Base-by-base conservation (phyloP, 164 flowering plant species). In the Berberis vulgaris region DNA sequence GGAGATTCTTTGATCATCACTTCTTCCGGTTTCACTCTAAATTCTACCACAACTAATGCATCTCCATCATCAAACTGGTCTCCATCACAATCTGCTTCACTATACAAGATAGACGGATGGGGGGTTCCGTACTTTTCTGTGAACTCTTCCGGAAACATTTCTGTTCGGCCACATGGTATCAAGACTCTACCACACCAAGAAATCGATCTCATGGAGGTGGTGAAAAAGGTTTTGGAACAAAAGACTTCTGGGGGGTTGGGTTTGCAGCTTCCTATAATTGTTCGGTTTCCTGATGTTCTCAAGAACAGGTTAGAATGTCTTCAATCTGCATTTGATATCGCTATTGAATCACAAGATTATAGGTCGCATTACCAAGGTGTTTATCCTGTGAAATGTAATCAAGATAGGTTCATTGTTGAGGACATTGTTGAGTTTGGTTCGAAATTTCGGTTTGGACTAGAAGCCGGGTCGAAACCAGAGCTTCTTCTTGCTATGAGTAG, bases 401-500 rank as follows among this genome's bases (percentile, higher is more conserved):
- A 95, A 77, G 97, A 95, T 66, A 71, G 89, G 66, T 95, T 80
- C 57, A 79, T 95, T 39, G 97, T 95, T 6, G 99, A 95, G 54
- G 99, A 95, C 65, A 83, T 95, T 3, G 99, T 95, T 6, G 74
- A 69, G 61, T 95, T 89, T 62, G 99, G 98, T 2, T 63, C 79
- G 2, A 44, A 79, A 1, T 85, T 80, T 65, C 78, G 95, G 60
- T 95, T 95, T 70, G 98, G 98, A n/a, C 76, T 95, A n/a, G 99
- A 95, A 62, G 95, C 98, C 4, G 99, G 98, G 55, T 95, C 99
- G 13, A 95, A 95, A 50, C 98, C 99, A 2, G 99, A 95, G 87
- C 91, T 95, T 41, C 86, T 95, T 3, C 72, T 95, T 3, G 87
- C 98, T 1, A 95, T 95, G 99, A 88, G 88, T 73, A 83, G 88